Evolutionary conservation across 78 protist genomes (phyloP).

Genomic region (Dictyostelium firmibasis): DNA sequence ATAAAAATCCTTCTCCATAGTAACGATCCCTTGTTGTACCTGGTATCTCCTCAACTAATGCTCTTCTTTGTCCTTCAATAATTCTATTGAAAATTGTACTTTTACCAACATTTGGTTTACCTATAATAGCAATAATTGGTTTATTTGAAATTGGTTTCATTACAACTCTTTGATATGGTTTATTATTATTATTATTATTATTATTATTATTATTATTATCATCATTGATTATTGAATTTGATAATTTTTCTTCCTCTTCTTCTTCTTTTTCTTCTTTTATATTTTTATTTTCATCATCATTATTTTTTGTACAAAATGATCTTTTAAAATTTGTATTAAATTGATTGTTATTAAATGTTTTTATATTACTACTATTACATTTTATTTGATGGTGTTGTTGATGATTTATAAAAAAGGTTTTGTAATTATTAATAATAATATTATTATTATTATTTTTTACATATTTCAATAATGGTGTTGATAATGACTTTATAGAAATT

Average conservation of each 20-base stretch:
- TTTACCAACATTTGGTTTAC: conserved; percentile 89
- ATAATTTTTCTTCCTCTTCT: background rate
- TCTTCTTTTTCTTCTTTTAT: background rate
- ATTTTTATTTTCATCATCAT: background rate
- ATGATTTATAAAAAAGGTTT: background rate
- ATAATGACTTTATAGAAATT: background rate
- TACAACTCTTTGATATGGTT: conserved; percentile 13
- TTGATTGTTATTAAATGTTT: background rate
- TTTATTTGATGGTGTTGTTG: background rate
- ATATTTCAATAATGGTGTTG: background rate
- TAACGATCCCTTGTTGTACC: conserved; percentile 80
- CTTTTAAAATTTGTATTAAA: background rate
- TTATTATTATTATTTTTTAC: background rate
- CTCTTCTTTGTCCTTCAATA: conserved; percentile 57
- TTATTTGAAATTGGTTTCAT: conserved; percentile 18
- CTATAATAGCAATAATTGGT: conserved; percentile 83
- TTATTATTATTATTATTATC: background rate
- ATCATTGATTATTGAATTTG: no score
- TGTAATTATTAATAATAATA: background rate
- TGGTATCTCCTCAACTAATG: conserved; percentile 71
- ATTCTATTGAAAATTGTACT: conserved; percentile 83
- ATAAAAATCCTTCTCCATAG: conserved; percentile 51
- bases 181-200: background rate
- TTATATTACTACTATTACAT: background rate
- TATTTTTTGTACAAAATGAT: background rate